Evolutionary conservation across 2,329 filamentous ascomycete species (phyloP).

Genomic region (Pseudogymnoascus sp.): DNA sequence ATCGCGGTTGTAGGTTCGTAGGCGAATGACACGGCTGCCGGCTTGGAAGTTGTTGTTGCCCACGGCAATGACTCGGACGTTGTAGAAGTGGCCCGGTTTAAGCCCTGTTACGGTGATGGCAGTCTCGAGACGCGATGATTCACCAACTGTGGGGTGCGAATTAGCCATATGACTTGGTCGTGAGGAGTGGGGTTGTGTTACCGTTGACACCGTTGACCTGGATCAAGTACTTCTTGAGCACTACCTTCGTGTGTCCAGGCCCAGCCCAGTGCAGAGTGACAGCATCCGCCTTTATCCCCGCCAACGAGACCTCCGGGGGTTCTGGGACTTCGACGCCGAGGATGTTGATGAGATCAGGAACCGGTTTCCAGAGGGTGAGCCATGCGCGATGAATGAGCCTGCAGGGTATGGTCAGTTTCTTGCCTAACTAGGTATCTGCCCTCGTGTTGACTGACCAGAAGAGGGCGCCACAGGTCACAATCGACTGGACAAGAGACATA

Average conservation of each 20-base stretch:
- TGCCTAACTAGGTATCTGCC: neutral
- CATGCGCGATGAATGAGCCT: slow-evolving; percentile 82
- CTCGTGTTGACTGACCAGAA: slow-evolving; percentile 22
- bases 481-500: slow-evolving; percentile 28
- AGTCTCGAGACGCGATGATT: slow-evolving; percentile 71
- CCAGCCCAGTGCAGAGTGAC: slow-evolving; percentile 88
- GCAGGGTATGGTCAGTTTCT: neutral
- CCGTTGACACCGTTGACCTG: slow-evolving; percentile 90
- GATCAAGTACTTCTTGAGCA: slow-evolving; percentile 73
- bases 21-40: slow-evolving; percentile 73
- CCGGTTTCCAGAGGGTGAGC: slow-evolving; percentile 82
- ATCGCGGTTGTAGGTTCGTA: slow-evolving; percentile 65
- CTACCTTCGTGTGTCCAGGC: slow-evolving; percentile 54
- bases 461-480: slow-evolving; percentile 26
- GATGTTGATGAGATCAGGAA: slow-evolving; percentile 82
- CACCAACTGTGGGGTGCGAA: slow-evolving; percentile 54
- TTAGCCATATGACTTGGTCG: slow-evolving; percentile 13
- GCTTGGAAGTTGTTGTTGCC: slow-evolving; percentile 90
- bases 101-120: slow-evolving; percentile 88
- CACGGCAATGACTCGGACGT: slow-evolving; percentile 84
- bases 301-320: slow-evolving; percentile 79
- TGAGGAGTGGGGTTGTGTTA: slow-evolving; percentile 34
- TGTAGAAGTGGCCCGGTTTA: slow-evolving; percentile 81
- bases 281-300: slow-evolving; percentile 78
- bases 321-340: slow-evolving; percentile 91